Evolutionary conservation across 2,329 filamentous ascomycete species (phyloP).

Genomic region (Coleophoma crateriformis): DNA sequence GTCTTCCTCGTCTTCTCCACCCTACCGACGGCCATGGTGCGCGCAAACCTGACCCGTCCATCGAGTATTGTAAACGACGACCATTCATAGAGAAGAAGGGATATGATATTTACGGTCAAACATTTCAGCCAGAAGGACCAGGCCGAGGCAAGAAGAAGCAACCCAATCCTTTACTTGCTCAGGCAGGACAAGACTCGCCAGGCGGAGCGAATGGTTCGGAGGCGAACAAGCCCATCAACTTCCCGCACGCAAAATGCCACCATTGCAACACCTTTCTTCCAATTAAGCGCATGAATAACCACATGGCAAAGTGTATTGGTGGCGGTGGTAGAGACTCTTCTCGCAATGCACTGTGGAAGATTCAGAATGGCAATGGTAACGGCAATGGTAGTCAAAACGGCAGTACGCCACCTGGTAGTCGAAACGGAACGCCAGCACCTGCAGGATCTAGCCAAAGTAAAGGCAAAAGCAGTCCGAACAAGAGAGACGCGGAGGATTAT

Average conservation of each 20-base stretch:
- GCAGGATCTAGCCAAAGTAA: conserved; percentile 18
- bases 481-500: conserved; percentile 24
- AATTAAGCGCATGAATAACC: conserved; percentile 60
- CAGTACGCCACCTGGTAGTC: conserved; percentile 54
- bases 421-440: conserved; percentile 55
- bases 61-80: conserved; percentile 74
- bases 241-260: conserved; percentile 61
- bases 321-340: conserved; percentile 60
- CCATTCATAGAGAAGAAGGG: conserved; percentile 72
- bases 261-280: conserved; percentile 63
- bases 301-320: conserved; percentile 64
- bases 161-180: conserved; percentile 57
- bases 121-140: conserved; percentile 67
- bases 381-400: conserved; percentile 43
- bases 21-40: conserved; percentile 67
- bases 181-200: conserved; percentile 37
- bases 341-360: conserved; percentile 56
- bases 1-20: conserved; percentile 66
- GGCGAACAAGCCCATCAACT: conserved; percentile 56
- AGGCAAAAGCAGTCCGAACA: conserved; percentile 21
- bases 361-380: conserved; percentile 47
- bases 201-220: conserved; percentile 30
- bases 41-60: conserved; percentile 57
- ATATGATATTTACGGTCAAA: conserved; percentile 78
- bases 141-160: conserved; percentile 78